Evolutionary conservation across 495 filamentous ascomycete genomes (phyloP), one percentile per base, ranked within the genome.

Genomic region (Penicillium canescens): DNA sequence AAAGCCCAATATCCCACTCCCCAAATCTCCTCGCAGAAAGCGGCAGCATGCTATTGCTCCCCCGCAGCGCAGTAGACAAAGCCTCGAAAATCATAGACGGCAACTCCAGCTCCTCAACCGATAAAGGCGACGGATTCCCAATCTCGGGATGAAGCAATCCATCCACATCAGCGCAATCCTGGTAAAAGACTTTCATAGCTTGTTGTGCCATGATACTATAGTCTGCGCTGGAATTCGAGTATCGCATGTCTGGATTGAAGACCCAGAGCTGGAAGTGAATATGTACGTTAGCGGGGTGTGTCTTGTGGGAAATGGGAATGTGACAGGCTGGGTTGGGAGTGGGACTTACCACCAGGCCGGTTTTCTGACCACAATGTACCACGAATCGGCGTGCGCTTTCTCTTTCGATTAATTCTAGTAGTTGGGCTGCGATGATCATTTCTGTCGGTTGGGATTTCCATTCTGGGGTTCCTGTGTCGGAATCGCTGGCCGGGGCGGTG

Each of bases 111-210:
- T 92, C 89, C 59, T 91, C 87, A 2, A 85, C 64, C 0, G 82
- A 82, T 36, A 80, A 72, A 4, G 66, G 77, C 1, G 66, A 67
- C 0, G 65, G 50, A 16, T 65, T 68, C 0, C 71, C 72, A n/a
- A 79, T 62, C 10, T 74, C 76, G 0, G 70, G 73, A 50, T 81
- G 76, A 3, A 87, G 72, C 44, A 87, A 59, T 31, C 62, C 69
- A 33, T 86, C 76, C 3, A 85, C 77, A 40, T 84, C 72, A 1
- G 56, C 54, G 2, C 82, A 63, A 18, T 63, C 55, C 34, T 80
- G 80, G 56, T 83, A 90, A 26, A 90, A 77, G 3, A 90, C 73
- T 53, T 90, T 91, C 67, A 89, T 80, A 4, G 84, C 87, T n/a
- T 74, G 69, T 43, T 74, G 72, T 20, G 72, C 59, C 18, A 61